Base-by-base conservation (phyloP, 371 early-diverging fungal species). In the Rhizopus stolonifer region DNA sequence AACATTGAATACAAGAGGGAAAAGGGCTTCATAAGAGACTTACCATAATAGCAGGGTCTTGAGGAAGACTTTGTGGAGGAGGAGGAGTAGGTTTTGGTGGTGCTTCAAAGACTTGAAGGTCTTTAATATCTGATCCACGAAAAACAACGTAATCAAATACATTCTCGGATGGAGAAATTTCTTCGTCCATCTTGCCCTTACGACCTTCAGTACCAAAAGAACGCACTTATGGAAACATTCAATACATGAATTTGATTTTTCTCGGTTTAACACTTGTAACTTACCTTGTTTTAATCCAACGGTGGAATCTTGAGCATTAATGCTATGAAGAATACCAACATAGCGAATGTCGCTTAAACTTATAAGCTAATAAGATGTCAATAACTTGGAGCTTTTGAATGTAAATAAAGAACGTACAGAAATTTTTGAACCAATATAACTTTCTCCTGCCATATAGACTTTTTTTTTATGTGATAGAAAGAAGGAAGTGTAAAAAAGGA, bases 281-380 rank as follows among this genome's bases (percentile, higher is more conserved):
- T 62, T 73, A 89, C 91, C 90, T 72, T 95, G 84, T 54, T 88
- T 86, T 38, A 97, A 85, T n/a, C 95, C 83, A 45, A 97, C 91
- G 9, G 95, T 91, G 18, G 91, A 87, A 54, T 92, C 91, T n/a
- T 80, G 68, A 45, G 89, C 87, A 78, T 95, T 90, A 61, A 97
- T 89, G 44, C 84, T 84, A 64, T 89, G 87, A 38, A 97, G 84
- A 39, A 82, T 86, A 40, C 96, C 98, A 40, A 91, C 89, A 71
- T 94, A 97, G 57, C 95, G 89, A 70, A 95, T 90, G 60, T 92
- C 89, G 52, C 90, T 88, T 59, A 90, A 87, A 57, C 92, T 91
- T 57, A 95, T 93, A 54, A 96, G 81, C 70, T 77, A 49, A 44
- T 26, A 1, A 38, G 4, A n/a, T n/a, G 36, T n/a, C 5, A 24